These are phyloP conservation scores for Sambucus nigra DNA, from an alignment of 129 eudicot species.

Conservation along the genomic window DNA sequence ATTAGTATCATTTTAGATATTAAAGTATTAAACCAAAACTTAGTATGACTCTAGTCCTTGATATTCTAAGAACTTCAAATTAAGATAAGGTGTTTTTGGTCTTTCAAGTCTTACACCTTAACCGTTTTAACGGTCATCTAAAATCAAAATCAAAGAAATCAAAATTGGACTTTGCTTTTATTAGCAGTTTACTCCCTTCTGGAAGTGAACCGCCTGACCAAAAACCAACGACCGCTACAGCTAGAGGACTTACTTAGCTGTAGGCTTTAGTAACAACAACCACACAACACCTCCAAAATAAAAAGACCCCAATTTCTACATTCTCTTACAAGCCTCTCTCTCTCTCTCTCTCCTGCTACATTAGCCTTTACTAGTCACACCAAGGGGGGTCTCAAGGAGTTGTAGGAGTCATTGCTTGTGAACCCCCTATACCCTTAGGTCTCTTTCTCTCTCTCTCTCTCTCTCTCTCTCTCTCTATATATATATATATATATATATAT, in stretches of 20 bases:
- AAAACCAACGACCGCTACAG: background rate
- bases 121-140: background rate
- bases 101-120: background rate
- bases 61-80: too few relatives aligned
- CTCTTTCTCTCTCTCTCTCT: background rate
- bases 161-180: slow-evolving; percentile 18
- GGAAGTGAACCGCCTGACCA: slow-evolving; percentile 9
- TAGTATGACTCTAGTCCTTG: too few relatives aligned
- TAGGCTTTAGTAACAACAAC: slow-evolving; percentile 23
- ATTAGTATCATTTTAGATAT: too few relatives aligned
- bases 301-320: slow-evolving; percentile 11
- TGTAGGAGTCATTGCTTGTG: background rate
- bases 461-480: background rate
- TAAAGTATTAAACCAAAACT: too few relatives aligned
- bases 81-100: background rate
- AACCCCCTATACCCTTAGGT: background rate
- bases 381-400: background rate
- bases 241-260: slow-evolving; percentile 7
- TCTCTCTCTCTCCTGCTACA: slow-evolving; percentile 1
- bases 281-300: slow-evolving; percentile 6
- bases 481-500: background rate
- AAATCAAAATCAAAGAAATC: too few relatives aligned
- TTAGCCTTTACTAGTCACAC: background rate
- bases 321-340: slow-evolving; percentile 12
- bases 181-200: slow-evolving; percentile 21